Base-by-base conservation (phyloP, 108 stramenopile species). In the Bacterosira constricta region DNA sequence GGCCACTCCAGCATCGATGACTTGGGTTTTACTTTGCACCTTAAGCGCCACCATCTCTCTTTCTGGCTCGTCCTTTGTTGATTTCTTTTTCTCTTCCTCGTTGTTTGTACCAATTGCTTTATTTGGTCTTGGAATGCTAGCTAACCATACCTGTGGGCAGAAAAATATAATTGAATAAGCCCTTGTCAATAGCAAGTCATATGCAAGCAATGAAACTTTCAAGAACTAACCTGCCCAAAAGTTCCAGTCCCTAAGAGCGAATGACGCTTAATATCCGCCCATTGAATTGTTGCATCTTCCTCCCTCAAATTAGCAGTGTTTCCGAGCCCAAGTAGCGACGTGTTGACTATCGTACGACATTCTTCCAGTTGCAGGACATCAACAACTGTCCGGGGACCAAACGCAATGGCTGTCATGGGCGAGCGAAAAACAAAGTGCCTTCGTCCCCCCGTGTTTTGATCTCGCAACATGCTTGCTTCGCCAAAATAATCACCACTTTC, bases 381-480 rank as follows among this genome's bases (percentile, higher is more conserved):
- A 34, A 69, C 15, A 7, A 57, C 42, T 42, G 55, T 59, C 20
- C 23, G 21, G 4, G 61, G 41, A 8, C 53, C 57, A 59, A 47
- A 25, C 2, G 71, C 50, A 39, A 68, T 38, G 26, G 71, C 73
- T 9, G 77, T 72, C 41, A 67, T 36, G 2, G 57, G 60, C 27
- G 80, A 54, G 1, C 41, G 70, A 9, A 71, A 32, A 13, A 59
- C 38, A 27, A 46, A 63, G 2, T 70, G 63, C 21, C 68, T 63
- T 26, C 39, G 32, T 18, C 50, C 73, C 7, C 60, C 71, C 35
- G 64, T 74, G 49, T 82, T 74, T 37, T 79, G 81, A 66, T 85
- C 81, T 38, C 61, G 62, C 26, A 82, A 64, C 81, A 85, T 78
- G 30, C 66, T 58, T 44, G 42, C 44, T n/a, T 69, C 69, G 2